Evolutionary conservation across 345 rosid species (phyloP).

Genomic region (Ceriops zippeliana): DNA sequence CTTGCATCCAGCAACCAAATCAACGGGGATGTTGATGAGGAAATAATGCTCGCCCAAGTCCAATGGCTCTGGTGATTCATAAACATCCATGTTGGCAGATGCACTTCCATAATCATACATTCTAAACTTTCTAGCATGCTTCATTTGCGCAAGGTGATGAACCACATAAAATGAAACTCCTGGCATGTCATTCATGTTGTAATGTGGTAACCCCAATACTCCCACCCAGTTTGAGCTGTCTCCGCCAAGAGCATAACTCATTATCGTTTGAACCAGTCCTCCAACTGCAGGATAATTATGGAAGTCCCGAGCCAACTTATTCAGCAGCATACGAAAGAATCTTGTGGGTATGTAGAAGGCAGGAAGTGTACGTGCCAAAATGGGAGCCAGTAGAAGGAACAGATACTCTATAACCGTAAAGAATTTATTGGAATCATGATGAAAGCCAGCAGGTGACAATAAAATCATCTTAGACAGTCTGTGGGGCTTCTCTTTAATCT

Average conservation of each 20-base stretch:
- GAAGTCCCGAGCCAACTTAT: constrained; percentile 94
- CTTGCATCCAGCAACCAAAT: constrained; percentile 79
- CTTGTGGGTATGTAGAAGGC: constrained; percentile 93
- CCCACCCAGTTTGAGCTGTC: constrained; percentile 99
- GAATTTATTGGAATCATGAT: constrained; percentile 61
- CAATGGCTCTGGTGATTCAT: constrained; percentile 78
- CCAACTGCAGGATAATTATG: constrained; percentile 94
- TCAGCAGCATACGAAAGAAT: constrained; percentile 88
- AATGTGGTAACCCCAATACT: constrained; percentile 83
- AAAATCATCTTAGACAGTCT: constrained; percentile 77
- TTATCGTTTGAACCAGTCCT: constrained; percentile 86
- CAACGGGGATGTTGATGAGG: constrained; percentile 68
- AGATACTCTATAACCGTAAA: constrained; percentile 58
- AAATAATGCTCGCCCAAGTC: constrained; percentile 72
- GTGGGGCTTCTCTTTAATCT: constrained; percentile 68
- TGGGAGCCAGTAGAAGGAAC: constrained; percentile 56
- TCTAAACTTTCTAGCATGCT: constrained; percentile 58
- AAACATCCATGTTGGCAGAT: constrained; percentile 57
- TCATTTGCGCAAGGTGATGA: constrained; percentile 86
- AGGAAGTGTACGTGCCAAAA: constrained; percentile 57
- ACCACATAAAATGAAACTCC: constrained; percentile 79
- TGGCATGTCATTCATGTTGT: constrained; percentile 98
- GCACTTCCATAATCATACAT: constrained; percentile 82
- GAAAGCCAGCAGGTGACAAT: constrained; percentile 94
- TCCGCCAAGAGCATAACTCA: constrained; percentile 86